Evolutionary conservation across 2,329 filamentous ascomycete genomes (phyloP), one percentile per base, ranked within the genome.

Genomic region (Eutypella sp.): DNA sequence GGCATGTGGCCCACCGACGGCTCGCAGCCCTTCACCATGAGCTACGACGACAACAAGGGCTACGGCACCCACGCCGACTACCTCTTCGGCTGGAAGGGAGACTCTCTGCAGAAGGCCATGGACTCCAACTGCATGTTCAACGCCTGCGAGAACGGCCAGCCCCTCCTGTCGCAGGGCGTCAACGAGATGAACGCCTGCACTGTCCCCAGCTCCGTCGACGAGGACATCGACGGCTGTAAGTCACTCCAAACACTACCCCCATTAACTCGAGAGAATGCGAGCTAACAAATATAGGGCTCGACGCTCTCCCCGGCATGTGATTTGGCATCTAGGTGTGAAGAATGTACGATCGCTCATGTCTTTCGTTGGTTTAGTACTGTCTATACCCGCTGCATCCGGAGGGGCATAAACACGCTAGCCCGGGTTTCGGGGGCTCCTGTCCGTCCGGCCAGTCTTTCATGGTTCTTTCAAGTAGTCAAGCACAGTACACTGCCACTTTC

Each of bases 1-100:
- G 57, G 62, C 58, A 53, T 67, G 22, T 63, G 65, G 66, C 58
- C 57, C 18, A 57, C 60, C 34, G 61, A 66, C 56, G 64, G 62
- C n/a, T 58, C 56, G 5, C 54, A 60, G 34, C 61, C 60, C 8
- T 63, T 65, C 38, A 53, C 56, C 2, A 48, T 57, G 9, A 63
- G 57, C 50, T 62, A 56, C 49, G 58, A 59, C 39, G 61, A 64
- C 37, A 50, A 54, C 42, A 61, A 58, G 25, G 67, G 65, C 7
- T 67, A 58, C 41, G 66, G 65, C 5, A 65, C 63, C 5, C 65
- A 69, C 45, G 66, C 63, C 11, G 67, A 69, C 47, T 69, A 70
- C 50, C 55, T 69, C 19, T 69, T 68, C 47, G 65, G 66, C 20
- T 69, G 66, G 60, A 57, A 62, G 41, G 58, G 49, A 15, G 61